Evolutionary conservation across 2,329 filamentous ascomycete species (phyloP), one percentile per base, ranked within the genome.

Genomic region (Fusarium drepaniforme): DNA sequence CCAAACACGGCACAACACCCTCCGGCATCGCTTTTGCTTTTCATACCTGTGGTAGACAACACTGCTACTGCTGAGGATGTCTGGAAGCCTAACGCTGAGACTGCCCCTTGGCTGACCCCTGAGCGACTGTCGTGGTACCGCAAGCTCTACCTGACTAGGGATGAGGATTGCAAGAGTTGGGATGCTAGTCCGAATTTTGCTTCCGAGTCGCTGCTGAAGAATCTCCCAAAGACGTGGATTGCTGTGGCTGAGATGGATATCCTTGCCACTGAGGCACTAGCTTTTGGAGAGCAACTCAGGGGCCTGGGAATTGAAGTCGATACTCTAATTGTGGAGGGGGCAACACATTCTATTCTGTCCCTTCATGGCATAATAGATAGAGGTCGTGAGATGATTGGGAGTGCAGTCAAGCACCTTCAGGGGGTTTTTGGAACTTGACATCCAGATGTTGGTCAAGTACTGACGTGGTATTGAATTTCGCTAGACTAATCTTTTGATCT

Each of bases 51-150:
- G 8, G 76, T 83, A 8, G 82, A 83, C 68, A 83, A 81, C 61
- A 82, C 80, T 3, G 81, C 82, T 5, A 82, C 81, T 13, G 60
- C 66, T 16, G 59, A 77, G 28, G 67, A 68, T 6, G 67, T 73
- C n/a, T 79, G 77, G 77, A 79, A 73, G 23, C 65, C 69, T 16
- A 79, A 76, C 58, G 77, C 76, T 28, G 77, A 79, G 51, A 77
- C 75, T 37, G 80, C 79, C 18, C 81, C 81, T 18, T 84, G 80
- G 79, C 79, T 82, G 28, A 83, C 80, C 2, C 77, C 81, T 6
- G 58, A 70, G 4, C 77, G 82, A 11, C 81, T 84, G 80, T 72
- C 75, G n/a, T 83, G 81, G 80, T 84, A 84, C 62, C 81, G 82
- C n/a, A 68, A 76, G 30, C 78, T 82, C 62, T 84, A 83, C 51